These are phyloP conservation scores for Alternaria rosae DNA, from an alignment of 2,329 filamentous ascomycete genomes.

Conservation along the genomic window DNA sequence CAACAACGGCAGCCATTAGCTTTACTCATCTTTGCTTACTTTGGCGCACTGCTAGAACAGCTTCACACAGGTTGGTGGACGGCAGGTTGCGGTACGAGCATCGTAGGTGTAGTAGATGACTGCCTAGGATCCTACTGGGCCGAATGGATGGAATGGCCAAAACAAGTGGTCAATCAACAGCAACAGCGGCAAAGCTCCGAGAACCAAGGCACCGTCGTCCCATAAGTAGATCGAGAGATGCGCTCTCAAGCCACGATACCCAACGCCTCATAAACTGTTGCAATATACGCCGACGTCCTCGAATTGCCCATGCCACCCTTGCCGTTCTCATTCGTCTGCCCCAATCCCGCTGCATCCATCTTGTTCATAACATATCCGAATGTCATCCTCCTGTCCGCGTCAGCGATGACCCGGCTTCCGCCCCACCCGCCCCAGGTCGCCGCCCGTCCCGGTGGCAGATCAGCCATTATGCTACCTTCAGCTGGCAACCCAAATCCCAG, in stretches of 20 bases:
- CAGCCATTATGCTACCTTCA: not conserved
- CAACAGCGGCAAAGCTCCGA: not conserved
- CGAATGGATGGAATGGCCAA: conserved; percentile 21
- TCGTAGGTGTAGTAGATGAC: conserved; percentile 21
- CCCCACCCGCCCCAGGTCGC: conserved; percentile 31
- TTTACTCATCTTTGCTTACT: conserved; percentile 29
- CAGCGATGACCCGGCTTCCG: conserved; percentile 21
- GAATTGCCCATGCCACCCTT: conserved; percentile 15
- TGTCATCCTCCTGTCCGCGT: conserved; percentile 22
- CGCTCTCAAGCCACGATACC: not conserved
- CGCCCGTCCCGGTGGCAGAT: conserved; percentile 20
- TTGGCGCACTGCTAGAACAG: conserved; percentile 19
- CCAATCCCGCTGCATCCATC: conserved; percentile 16
- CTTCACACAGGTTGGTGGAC: conserved; percentile 28
- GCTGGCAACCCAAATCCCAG: conserved; percentile 19
- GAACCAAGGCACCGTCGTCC: not conserved
- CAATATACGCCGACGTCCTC: conserved; percentile 13
- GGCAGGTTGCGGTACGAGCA: conserved; percentile 30
- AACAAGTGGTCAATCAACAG: not conserved
- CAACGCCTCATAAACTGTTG: conserved; percentile 20
- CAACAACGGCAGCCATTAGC: conserved; percentile 26
- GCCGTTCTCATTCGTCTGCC: not conserved
- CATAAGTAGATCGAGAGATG: not conserved
- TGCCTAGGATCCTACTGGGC: conserved; percentile 26
- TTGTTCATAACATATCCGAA: conserved; percentile 32